These are phyloP conservation scores for Shiraia sp. DNA, from an alignment of 2,329 filamentous ascomycete species.

Conservation along the genomic window DNA sequence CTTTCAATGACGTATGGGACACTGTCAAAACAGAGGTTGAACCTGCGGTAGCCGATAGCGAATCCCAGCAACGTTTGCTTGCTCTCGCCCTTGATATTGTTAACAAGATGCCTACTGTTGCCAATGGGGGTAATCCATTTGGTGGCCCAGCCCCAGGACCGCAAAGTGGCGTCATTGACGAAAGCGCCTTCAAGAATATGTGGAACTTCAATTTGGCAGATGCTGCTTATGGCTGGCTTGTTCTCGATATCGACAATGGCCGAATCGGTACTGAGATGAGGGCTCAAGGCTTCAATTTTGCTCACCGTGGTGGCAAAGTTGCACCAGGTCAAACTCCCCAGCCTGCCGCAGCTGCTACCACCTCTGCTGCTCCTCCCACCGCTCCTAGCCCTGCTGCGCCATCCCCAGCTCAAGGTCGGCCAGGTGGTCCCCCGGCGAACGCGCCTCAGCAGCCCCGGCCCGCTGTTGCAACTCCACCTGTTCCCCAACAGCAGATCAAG, in stretches of 20 bases:
- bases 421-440: conserved; percentile 33
- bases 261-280: conserved; percentile 98
- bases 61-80: conserved; percentile 88
- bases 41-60: conserved; percentile 89
- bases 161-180: conserved; percentile 86
- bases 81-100: conserved; percentile 91
- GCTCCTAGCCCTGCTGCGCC: conserved; percentile 45
- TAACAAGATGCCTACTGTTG: conserved; percentile 96
- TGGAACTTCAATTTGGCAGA: conserved; percentile 99
- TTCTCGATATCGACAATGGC: conserved; percentile 92
- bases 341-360: conserved; percentile 40
- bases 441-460: conserved; percentile 40
- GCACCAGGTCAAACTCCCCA: conserved; percentile 44
- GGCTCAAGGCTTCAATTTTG: conserved; percentile 98
- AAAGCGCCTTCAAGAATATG: conserved; percentile 99
- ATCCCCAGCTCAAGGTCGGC: conserved; percentile 38
- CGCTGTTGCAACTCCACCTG: conserved; percentile 40
- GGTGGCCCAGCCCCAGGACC: conserved; percentile 78
- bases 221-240: conserved; percentile 94
- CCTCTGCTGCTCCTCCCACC: conserved; percentile 41
- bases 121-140: conserved; percentile 95
- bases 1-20: conserved; percentile 99
- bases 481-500: conserved; percentile 46
- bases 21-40: conserved; percentile 96
- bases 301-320: conserved; percentile 83